Evolutionary conservation across 495 filamentous ascomycete species (phyloP).

Genomic region (Staphylotrichum tortipilum): DNA sequence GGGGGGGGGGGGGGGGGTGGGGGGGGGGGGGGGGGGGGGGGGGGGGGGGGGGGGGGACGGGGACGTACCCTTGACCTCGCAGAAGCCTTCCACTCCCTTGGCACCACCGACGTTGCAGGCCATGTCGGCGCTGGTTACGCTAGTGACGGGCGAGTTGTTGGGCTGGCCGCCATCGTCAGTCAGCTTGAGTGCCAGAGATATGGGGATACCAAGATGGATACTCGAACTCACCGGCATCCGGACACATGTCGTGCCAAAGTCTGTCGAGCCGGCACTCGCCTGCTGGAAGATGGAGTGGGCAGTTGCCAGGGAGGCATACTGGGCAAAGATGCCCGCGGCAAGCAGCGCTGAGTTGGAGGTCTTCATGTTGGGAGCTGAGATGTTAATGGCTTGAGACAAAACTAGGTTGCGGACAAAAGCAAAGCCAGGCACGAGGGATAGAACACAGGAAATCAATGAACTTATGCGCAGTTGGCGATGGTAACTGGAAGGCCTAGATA

Average conservation of each 20-base stretch:
- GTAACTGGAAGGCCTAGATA: not conserved
- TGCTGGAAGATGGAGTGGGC: constrained; percentile 39
- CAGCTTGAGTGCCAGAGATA: constrained; percentile 15
- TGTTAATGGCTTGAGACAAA: too few relatives aligned
- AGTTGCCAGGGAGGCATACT: constrained; percentile 1
- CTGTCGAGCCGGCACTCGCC: constrained; percentile 7
- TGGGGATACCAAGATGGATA: too few relatives aligned
- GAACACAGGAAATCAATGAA: too few relatives aligned
- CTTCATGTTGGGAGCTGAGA: constrained; percentile 8
- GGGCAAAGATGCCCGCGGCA: constrained; percentile 11
- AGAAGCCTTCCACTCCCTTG: constrained; percentile 23
- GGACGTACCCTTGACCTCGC: constrained; percentile 16
- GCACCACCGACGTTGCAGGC: constrained; percentile 34
- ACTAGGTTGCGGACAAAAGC: too few relatives aligned
- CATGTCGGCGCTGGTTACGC: constrained; percentile 27
- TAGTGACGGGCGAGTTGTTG: constrained; percentile 35
- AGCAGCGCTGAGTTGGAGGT: constrained; percentile 3
- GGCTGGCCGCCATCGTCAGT: constrained; percentile 10
- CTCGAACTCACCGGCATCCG: constrained; percentile 23
- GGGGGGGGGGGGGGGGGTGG: constrained; percentile 27
- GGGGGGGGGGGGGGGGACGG: constrained; percentile 26
- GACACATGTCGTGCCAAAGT: constrained; percentile 15
- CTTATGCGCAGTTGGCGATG: constrained; percentile 7
- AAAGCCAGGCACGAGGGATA: too few relatives aligned
- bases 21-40: constrained; percentile 12